A percentile compares a stretch with the other conserved stretches of the same genome.
phyloP scores from a whole-genome alignment of 768 basidiomycete genomes.

The Russula brevipes region DNA sequence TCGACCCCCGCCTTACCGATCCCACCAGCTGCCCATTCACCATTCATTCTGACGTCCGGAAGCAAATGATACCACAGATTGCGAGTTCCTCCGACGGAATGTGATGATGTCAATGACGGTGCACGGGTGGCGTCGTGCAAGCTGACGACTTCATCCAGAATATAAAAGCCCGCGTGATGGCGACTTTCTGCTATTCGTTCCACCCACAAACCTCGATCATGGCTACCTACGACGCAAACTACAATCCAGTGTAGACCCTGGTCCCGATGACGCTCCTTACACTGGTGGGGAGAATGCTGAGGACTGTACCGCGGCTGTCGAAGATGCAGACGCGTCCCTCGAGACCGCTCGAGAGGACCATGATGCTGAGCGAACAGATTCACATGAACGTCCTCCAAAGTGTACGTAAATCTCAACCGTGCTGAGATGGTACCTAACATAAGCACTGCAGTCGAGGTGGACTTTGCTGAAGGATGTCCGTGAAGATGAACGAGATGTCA shows the following conservation, averaged over 20 bases:
- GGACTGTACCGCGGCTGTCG: neutral
- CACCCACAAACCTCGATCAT: neutral
- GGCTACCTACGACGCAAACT: conserved; percentile 12
- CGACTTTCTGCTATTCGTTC: neutral
- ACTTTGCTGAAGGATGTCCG: conserved; percentile 4
- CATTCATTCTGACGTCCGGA: neutral
- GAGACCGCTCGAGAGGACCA: conserved; percentile 14
- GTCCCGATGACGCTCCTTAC: conserved; percentile 9
- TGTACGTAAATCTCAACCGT: neutral
- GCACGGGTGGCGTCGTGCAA: neutral
- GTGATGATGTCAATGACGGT: neutral
- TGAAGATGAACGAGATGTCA: conserved; percentile 12
- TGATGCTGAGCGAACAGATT: conserved; percentile 3
- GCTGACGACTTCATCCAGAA: neutral
- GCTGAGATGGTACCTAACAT: neutral
- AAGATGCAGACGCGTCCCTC: neutral
- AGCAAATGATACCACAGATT: neutral
- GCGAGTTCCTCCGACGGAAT: neutral
- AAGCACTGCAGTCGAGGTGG: neutral
- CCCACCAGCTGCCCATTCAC: neutral
- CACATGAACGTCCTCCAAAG: conserved; percentile 7
- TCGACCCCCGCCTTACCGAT: neutral
- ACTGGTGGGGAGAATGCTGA: neutral
- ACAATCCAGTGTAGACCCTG: conserved; percentile 10
- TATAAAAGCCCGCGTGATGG: neutral